Evolutionary conservation across 139 green algal species (phyloP), one percentile per base, ranked within the genome.

Genomic region (Micractinium conductrix): DNA sequence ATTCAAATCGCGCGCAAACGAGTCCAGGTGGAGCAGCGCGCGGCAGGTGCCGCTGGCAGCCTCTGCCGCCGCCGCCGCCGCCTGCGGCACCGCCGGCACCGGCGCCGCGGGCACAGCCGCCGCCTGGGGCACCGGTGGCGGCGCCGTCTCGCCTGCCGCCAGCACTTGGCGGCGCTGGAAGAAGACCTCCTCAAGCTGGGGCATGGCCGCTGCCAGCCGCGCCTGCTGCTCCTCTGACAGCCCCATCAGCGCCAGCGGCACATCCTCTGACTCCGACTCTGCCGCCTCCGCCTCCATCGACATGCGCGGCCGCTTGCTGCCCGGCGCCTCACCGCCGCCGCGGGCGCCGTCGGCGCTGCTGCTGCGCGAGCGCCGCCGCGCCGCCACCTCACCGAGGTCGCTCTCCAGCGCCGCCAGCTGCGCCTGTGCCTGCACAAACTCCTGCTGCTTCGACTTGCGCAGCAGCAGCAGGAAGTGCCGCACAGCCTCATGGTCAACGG

Each of bases 1-100:
- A 8, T 81, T 50, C 4, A 96, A 87, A 76, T 92, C 88, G 24
- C 84, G 44, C 0, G 90, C 86, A 68, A 96, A 94, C 1, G 67
- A 53, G 5, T 86, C 85, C 68, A 94, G 79, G 60, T 83, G 78
- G 30, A n/a, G 40, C 40, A 2, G 43, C 37, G 14, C 33, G 35
- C 28, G 28, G n/a, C 33, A 10, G 65, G 33, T 14, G 65, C 65
- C 21, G 65, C 65, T 19, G n/a, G 33, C n/a, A 40, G n/a, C 33
- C 65, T 62, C 26, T 62, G 53, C 53, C 35, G 35, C 17, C 37
- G n/a, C 67, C 37, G 17, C 33, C 67, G 26, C 17, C 67, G 40
- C 72, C 5, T 28, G 37, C 69, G 17, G 16, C 35, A 7, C 19
- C 24, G 21, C 33, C 24, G 35, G 16, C 42, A 33, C 21, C 28